Evolutionary conservation across 768 basidiomycete species (phyloP).

Genomic region (Kwoniella newhampshirensis): DNA sequence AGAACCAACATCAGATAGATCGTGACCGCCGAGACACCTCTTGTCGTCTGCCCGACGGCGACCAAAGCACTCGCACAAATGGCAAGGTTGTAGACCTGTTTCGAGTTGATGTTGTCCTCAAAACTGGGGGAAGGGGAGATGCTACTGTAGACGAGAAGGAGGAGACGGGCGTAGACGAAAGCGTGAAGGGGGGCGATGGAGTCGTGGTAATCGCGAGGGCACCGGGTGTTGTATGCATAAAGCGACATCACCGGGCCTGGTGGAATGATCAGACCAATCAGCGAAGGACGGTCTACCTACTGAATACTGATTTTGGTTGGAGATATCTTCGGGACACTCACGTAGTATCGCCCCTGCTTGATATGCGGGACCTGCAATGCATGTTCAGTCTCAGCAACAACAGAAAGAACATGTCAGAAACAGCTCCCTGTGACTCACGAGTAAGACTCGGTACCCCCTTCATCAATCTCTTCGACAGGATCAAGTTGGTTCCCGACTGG

Average conservation of each 20-base stretch:
- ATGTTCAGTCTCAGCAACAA: neutral
- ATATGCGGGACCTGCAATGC: neutral
- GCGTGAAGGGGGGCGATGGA: slow-evolving; percentile 1
- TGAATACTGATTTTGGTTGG: too few relatives aligned
- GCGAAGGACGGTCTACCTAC: too few relatives aligned
- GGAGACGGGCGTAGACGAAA: slow-evolving; percentile 6
- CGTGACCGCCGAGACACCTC: too few relatives aligned
- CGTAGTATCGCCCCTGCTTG: slow-evolving; percentile 3
- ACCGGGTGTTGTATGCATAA: neutral
- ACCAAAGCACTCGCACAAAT: neutral
- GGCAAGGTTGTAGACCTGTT: slow-evolving; percentile 4
- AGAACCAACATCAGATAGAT: too few relatives aligned
- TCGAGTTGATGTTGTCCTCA: slow-evolving; percentile 8
- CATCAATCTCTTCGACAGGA: neutral
- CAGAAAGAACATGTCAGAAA: too few relatives aligned
- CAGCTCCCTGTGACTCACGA: too few relatives aligned
- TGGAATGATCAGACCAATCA: too few relatives aligned
- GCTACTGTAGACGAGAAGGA: neutral
- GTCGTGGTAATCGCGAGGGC: neutral
- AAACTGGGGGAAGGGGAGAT: neutral
- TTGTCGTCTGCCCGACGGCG: neutral
- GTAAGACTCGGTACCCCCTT: slow-evolving; percentile 5
- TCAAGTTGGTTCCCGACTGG: neutral
- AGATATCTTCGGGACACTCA: neutral
- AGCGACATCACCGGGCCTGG: too few relatives aligned